These are phyloP conservation scores for Rachicladosporium sp. DNA, from an alignment of 2,329 filamentous ascomycete genomes.

Conservation along the genomic window DNA sequence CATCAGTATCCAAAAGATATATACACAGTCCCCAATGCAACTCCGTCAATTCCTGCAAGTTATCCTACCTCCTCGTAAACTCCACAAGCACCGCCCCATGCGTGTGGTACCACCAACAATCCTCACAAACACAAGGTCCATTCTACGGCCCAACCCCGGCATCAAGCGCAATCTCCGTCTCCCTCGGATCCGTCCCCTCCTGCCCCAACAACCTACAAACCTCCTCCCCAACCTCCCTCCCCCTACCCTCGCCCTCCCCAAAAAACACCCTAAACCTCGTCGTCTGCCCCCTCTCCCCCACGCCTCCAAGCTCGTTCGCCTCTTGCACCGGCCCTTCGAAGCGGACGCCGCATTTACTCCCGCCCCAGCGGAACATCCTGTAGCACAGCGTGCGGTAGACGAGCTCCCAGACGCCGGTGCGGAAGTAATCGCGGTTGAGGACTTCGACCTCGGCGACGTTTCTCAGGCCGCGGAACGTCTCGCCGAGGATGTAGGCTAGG, in stretches of 20 bases:
- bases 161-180: background rate
- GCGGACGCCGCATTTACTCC: constrained; percentile 17
- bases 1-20: no score
- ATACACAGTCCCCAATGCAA: no score
- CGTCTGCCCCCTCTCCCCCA: background rate
- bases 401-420: constrained; percentile 22
- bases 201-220: constrained; percentile 14
- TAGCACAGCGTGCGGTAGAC: constrained; percentile 23
- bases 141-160: constrained; percentile 9
- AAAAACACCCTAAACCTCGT: constrained; percentile 2
- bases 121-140: background rate
- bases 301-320: constrained; percentile 8
- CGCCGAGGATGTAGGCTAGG: constrained; percentile 24
- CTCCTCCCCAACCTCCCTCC: constrained; percentile 18
- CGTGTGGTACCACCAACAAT: no score
- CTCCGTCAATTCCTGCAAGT: no score
- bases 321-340: constrained; percentile 10
- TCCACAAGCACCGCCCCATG: no score
- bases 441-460: constrained; percentile 20
- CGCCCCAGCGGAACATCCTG: constrained; percentile 24
- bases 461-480: constrained; percentile 22
- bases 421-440: constrained; percentile 22
- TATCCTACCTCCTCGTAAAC: no score
- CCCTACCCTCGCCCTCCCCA: constrained; percentile 6
- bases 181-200: constrained; percentile 11